These are phyloP conservation scores for Volvox reticuliferus DNA, from an alignment of 139 green algal species.

Conservation along the genomic window DNA sequence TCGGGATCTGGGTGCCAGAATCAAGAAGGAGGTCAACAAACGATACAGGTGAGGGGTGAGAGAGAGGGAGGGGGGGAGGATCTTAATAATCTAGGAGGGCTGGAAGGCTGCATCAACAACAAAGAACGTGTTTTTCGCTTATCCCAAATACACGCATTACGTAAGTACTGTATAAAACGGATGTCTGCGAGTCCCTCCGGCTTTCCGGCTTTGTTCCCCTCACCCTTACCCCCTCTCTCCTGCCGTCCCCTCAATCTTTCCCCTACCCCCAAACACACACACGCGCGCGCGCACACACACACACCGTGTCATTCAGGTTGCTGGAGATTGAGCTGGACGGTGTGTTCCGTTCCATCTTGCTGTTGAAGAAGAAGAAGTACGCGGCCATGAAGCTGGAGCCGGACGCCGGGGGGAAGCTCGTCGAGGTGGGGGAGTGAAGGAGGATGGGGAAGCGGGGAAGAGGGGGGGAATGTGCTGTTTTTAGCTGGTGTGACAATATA, in stretches of 20 bases:
- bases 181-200: no score
- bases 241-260: neutral
- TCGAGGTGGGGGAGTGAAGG: conserved; percentile 66
- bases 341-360: conserved; percentile 95
- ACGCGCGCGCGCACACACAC: neutral
- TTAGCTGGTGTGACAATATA: no score
- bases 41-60: conserved; percentile 20
- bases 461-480: neutral
- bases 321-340: conserved; percentile 98
- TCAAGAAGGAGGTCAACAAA: conserved; percentile 84
- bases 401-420: conserved; percentile 56
- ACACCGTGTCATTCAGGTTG: conserved; percentile 61
- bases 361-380: conserved; percentile 99
- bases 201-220: no score
- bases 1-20: conserved; percentile 68
- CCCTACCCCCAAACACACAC: neutral
- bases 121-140: no score
- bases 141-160: no score
- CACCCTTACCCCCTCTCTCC: no score
- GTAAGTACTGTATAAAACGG: no score
- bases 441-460: neutral
- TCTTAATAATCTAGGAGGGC: neutral
- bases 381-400: conserved; percentile 91
- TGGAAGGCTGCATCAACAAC: neutral
- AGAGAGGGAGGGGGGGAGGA: neutral